phyloP scores from a whole-genome alignment of 1,284 basidiomycete species.

The Agaricales sp. region DNA sequence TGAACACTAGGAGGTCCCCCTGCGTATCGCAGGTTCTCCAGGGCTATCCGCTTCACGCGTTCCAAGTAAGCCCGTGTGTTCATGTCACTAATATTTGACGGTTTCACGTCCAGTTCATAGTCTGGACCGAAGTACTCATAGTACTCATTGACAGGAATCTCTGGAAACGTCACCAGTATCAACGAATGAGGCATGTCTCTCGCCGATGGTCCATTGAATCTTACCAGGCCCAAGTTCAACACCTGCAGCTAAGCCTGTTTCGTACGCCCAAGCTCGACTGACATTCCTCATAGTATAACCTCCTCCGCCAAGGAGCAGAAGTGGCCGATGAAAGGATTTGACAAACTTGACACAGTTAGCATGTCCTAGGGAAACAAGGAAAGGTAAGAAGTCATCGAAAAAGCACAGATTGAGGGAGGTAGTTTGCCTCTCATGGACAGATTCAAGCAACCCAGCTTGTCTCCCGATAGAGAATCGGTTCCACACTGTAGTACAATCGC shows the following conservation, averaged over 20 bases:
- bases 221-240: conserved; percentile 82
- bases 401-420: too few relatives aligned
- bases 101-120: conserved; percentile 92
- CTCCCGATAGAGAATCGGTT: conserved; percentile 95
- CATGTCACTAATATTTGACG: conserved; percentile 94
- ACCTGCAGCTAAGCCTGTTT: conserved; percentile 94
- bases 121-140: conserved; percentile 99
- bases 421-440: conserved; percentile 84
- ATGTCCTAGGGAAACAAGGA: conserved; percentile 48
- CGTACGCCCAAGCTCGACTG: conserved; percentile 94
- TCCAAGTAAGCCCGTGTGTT: conserved; percentile 92
- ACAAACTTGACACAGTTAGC: conserved; percentile 97
- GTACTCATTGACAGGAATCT: conserved; percentile 95
- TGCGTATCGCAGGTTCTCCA: conserved; percentile 81
- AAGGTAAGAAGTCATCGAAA: not conserved
- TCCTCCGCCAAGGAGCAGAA: conserved; percentile 91
- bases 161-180: conserved; percentile 28
- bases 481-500: conserved; percentile 98
- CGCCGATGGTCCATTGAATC: conserved; percentile 10
- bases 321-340: conserved; percentile 90
- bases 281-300: conserved; percentile 99
- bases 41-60: conserved; percentile 85
- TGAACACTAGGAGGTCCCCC: conserved; percentile 88
- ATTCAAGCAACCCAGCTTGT: conserved; percentile 95
- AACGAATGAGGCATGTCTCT: conserved; percentile 5